phyloP scores from a whole-genome alignment of 2,329 filamentous ascomycete species.

The Fusarium bactridioides region DNA sequence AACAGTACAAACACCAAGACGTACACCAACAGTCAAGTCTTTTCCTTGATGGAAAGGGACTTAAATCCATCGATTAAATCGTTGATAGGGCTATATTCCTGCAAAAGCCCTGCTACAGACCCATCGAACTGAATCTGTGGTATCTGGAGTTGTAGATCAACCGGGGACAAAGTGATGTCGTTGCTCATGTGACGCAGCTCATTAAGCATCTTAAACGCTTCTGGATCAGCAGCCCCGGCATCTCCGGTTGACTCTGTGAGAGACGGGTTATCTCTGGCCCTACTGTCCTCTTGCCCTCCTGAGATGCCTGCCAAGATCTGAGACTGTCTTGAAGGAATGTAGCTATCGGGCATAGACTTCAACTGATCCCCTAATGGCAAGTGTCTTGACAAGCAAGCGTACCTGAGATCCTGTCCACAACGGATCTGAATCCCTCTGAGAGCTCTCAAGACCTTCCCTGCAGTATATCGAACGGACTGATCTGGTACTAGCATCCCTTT shows the following conservation, averaged over 20 bases:
- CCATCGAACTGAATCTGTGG: neutral
- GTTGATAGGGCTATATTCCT: neutral
- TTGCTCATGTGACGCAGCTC: neutral
- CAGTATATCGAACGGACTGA: neutral
- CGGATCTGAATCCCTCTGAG: neutral
- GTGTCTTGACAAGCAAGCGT: neutral
- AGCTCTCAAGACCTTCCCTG: neutral
- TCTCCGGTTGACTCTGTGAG: neutral
- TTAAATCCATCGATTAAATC: neutral
- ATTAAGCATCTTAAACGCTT: neutral
- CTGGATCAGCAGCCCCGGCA: no score
- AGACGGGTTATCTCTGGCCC: neutral
- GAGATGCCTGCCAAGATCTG: neutral
- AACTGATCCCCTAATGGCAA: neutral
- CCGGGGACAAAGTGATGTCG: neutral
- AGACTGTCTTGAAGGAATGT: neutral
- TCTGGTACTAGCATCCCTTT: neutral
- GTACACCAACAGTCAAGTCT: rapidly evolving
- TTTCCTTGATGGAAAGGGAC: neutral
- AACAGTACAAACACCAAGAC: neutral
- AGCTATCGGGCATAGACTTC: no score
- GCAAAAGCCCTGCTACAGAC: neutral
- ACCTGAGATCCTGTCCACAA: neutral
- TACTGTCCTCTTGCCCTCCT: neutral
- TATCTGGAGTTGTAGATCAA: neutral